Evolutionary conservation across 2,329 filamentous ascomycete genomes (phyloP).

Genomic region (Apiospora koreana): DNA sequence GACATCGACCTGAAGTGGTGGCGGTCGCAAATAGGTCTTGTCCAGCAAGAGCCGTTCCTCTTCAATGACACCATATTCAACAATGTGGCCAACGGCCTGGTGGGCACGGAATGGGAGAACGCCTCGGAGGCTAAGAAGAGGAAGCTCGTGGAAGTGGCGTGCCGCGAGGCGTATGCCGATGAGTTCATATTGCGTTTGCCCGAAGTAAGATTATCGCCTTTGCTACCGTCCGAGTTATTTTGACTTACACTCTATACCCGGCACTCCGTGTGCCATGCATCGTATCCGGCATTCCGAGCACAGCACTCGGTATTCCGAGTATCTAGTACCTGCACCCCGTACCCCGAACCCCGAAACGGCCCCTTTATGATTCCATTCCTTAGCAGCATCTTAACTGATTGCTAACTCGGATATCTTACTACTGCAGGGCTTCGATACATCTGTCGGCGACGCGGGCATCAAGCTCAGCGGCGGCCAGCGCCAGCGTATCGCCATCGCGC

Average conservation of each 20-base stretch:
- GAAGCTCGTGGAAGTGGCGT: conserved; percentile 52
- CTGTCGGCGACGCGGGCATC: conserved; percentile 28
- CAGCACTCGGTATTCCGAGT: not conserved
- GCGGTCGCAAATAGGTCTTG: conserved; percentile 78
- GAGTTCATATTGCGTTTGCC: conserved; percentile 58
- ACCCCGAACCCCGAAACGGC: not conserved
- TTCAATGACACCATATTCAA: conserved; percentile 58
- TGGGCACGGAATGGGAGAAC: conserved; percentile 74
- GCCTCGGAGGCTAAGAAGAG: conserved; percentile 59
- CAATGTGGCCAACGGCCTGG: conserved; percentile 74
- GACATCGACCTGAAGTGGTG: conserved; percentile 83
- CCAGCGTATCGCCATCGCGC: conserved; percentile 66
- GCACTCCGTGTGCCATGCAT: too few relatives aligned
- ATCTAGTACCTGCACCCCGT: not conserved
- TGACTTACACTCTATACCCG: not conserved
- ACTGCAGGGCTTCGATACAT: conserved; percentile 65
- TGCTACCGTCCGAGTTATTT: too few relatives aligned
- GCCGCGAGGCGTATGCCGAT: conserved; percentile 57
- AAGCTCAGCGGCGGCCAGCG: conserved; percentile 68
- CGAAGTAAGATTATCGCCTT: conserved; percentile 25
- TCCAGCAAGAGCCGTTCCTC: conserved; percentile 89
- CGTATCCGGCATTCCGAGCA: not conserved
- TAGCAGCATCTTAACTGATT: too few relatives aligned
- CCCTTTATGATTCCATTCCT: too few relatives aligned
- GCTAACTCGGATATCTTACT: not conserved